phyloP scores from a whole-genome alignment of 371 early-diverging fungal genomes.

The Mucor ambiguus region DNA sequence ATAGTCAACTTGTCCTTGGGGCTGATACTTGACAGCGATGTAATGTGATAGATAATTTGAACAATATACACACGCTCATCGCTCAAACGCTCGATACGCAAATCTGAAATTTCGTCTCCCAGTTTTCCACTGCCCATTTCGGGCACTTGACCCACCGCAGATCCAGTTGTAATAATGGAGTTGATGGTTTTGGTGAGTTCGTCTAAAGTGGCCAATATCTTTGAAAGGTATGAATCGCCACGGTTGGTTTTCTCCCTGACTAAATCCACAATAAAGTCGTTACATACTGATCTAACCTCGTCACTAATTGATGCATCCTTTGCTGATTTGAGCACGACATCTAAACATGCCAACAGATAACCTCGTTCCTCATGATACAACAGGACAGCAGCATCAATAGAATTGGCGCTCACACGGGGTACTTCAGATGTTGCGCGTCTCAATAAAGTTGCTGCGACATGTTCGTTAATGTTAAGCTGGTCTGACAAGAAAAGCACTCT shows the following conservation, averaged over 20 bases:
- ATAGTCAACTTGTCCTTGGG: conserved; percentile 51
- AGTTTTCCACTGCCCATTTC: conserved; percentile 35
- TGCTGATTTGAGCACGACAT: conserved; percentile 61
- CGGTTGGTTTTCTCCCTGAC: conserved; percentile 15
- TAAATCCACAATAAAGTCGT: conserved; percentile 26
- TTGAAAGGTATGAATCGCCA: conserved; percentile 15
- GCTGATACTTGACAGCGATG: conserved; percentile 54
- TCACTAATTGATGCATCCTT: conserved; percentile 47
- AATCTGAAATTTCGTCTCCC: conserved; percentile 49
- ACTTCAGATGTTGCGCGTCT: conserved; percentile 60
- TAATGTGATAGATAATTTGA: conserved; percentile 58
- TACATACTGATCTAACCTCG: conserved; percentile 50
- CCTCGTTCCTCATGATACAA: conserved; percentile 73
- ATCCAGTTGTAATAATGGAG: conserved; percentile 31
- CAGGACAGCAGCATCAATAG: conserved; percentile 69
- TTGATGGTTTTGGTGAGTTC: conserved; percentile 26
- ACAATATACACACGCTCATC: conserved; percentile 64
- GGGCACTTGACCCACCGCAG: conserved; percentile 33
- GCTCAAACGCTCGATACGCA: conserved; percentile 47
- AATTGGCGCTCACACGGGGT: conserved; percentile 55
- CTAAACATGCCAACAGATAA: conserved; percentile 63
- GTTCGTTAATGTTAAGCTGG: conserved; percentile 80
- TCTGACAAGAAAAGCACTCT: conserved; percentile 74
- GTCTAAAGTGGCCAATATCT: conserved; percentile 26
- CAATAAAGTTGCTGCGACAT: conserved; percentile 73